Conservation (phyloP, 1,284 basidiomycete genomes). For the Marasmius sp. region DNA sequence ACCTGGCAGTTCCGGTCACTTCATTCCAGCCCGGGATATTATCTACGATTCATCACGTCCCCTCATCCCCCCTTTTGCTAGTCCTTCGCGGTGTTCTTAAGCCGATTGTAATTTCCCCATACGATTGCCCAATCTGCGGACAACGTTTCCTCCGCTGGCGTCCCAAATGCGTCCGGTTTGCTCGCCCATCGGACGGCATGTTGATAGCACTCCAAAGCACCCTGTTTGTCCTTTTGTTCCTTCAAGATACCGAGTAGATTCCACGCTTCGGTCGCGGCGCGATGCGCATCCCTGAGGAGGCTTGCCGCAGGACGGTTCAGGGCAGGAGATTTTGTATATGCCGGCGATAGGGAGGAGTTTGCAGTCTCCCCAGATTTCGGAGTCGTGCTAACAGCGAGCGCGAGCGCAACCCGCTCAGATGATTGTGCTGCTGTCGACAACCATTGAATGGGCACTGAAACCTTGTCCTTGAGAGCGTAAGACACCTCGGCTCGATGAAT, state of each 20-base stretch:
- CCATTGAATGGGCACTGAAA: conserved; percentile 52
- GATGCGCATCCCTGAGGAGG: conserved; percentile 66
- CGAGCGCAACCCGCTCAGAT: conserved; percentile 64
- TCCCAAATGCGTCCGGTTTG: conserved; percentile 34
- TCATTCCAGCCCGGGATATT: too few species aligned
- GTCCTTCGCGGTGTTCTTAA: conserved; percentile 13
- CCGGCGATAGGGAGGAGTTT: conserved; percentile 34
- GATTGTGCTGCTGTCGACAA: conserved; percentile 60
- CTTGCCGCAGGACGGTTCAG: conserved; percentile 57
- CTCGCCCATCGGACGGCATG: conserved; percentile 55
- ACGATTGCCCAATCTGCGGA: conserved; percentile 60
- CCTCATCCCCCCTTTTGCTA: background rate
- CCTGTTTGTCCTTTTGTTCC: conserved; percentile 35
- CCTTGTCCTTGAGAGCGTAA: conserved; percentile 51
- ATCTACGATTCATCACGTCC: too few species aligned
- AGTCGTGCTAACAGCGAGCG: conserved; percentile 38
- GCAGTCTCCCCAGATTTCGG: conserved; percentile 28
- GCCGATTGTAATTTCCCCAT: conserved; percentile 32
- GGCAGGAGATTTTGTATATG: conserved; percentile 43
- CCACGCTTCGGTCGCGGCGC: conserved; percentile 72
- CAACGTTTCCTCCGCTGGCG: conserved; percentile 49
- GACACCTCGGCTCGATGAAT: conserved; percentile 77
- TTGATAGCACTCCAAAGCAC: conserved; percentile 39
- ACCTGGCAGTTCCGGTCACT: too few species aligned
- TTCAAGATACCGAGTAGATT: conserved; percentile 43